Conservation (phyloP, 208 protist genomes). For the Leishmania lainsoni region DNA sequence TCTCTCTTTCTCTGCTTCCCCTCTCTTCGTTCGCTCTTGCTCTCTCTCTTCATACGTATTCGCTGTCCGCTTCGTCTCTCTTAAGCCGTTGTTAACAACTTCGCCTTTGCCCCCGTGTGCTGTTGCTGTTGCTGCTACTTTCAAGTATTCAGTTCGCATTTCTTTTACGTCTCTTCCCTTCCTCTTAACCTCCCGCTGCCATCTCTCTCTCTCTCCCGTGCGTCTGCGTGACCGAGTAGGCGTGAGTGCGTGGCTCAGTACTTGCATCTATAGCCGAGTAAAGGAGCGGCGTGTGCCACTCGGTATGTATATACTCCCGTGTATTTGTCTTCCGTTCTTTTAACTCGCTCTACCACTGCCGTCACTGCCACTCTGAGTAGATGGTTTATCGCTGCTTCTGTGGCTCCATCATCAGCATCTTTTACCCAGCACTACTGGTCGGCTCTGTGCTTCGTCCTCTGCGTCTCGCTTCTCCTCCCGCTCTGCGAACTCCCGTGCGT, state of each 20-base stretch:
- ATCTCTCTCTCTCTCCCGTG: constrained; percentile 15
- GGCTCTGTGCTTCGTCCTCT: too few relatives aligned
- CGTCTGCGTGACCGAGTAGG: background rate
- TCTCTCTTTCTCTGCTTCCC: background rate
- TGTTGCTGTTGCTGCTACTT: background rate
- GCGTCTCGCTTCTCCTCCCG: background rate
- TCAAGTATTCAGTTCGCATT: background rate
- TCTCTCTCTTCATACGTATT: background rate
- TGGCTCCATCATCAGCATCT: too few relatives aligned
- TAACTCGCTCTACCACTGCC: too few relatives aligned
- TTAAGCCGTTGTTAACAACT: background rate
- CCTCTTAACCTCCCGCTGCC: constrained; percentile 10
- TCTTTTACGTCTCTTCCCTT: constrained; percentile 12
- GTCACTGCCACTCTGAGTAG: too few relatives aligned
- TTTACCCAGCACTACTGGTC: too few relatives aligned
- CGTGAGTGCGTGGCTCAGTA: background rate
- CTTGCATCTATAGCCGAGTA: background rate
- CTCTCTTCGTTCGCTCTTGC: background rate
- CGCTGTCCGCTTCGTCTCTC: background rate
- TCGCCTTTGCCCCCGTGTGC: too few relatives aligned
- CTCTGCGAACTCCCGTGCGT: background rate
- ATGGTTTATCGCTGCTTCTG: too few relatives aligned
- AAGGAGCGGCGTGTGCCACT: too few relatives aligned
- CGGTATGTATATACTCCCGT: too few relatives aligned
- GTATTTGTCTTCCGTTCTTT: too few relatives aligned